Evolutionary conservation across 371 early-diverging fungal species (phyloP).

Genomic region (Mortierella sp.): DNA sequence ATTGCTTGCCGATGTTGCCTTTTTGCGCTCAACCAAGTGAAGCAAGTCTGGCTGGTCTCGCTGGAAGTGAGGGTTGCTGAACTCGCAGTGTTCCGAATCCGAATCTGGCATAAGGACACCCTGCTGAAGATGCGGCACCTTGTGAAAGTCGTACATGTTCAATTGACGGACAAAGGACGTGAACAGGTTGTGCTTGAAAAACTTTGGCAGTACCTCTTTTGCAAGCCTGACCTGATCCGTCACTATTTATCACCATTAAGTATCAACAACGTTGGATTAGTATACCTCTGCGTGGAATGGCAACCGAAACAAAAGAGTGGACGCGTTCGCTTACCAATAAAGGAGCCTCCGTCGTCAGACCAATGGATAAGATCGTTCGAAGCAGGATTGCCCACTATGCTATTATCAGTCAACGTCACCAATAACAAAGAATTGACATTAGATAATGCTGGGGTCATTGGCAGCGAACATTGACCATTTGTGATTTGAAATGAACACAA

Average conservation of each 20-base stretch:
- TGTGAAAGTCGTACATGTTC: slow-evolving; percentile 93
- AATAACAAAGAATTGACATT: background rate
- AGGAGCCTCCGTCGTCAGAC: slow-evolving; percentile 83
- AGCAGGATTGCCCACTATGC: slow-evolving; percentile 80
- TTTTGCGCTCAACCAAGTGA: slow-evolving; percentile 69
- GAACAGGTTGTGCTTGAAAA: slow-evolving; percentile 95
- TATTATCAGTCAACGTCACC: slow-evolving; percentile 21
- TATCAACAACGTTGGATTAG: background rate
- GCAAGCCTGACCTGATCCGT: slow-evolving; percentile 85
- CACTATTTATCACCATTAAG: slow-evolving; percentile 56
- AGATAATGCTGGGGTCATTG: background rate
- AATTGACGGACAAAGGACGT: slow-evolving; percentile 96
- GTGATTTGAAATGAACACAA: background rate
- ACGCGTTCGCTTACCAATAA: slow-evolving; percentile 63
- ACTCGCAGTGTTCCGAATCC: slow-evolving; percentile 74
- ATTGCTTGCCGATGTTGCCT: slow-evolving; percentile 53
- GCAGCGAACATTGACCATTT: background rate
- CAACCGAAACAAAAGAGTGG: background rate
- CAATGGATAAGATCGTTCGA: slow-evolving; percentile 82
- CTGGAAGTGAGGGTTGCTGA: slow-evolving; percentile 70
- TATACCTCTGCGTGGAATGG: background rate
- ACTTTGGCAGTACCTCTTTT: slow-evolving; percentile 85
- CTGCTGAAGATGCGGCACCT: slow-evolving; percentile 85
- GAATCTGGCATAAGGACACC: slow-evolving; percentile 78
- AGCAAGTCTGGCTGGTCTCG: slow-evolving; percentile 70